These are phyloP conservation scores for Neofusicoccum umdonicola DNA, from an alignment of 2,329 filamentous ascomycete species.

Conservation along the genomic window DNA sequence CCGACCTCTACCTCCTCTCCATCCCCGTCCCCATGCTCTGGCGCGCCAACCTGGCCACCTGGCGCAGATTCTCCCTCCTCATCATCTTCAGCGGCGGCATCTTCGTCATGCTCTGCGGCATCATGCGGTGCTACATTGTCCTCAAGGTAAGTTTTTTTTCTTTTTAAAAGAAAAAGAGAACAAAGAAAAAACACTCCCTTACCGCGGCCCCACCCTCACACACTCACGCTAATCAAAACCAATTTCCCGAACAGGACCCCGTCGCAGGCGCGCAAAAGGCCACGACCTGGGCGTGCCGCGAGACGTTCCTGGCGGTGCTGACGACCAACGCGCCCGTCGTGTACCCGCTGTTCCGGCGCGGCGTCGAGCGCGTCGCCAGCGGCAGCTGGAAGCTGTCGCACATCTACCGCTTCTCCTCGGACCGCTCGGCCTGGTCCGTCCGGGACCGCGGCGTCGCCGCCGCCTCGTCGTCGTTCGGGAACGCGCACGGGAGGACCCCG, in stretches of 20 bases:
- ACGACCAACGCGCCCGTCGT: constrained; percentile 47
- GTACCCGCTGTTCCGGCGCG: constrained; percentile 14
- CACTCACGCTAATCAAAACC: too few relatives aligned
- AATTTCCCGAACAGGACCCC: constrained; percentile 26
- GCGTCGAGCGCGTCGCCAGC: background rate
- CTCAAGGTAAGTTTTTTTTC: constrained; percentile 33
- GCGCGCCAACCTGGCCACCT: constrained; percentile 46
- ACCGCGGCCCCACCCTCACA: too few relatives aligned
- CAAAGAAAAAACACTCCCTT: too few relatives aligned
- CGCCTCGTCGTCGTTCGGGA: too few relatives aligned
- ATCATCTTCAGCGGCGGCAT: constrained; percentile 56
- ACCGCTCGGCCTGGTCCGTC: too few relatives aligned
- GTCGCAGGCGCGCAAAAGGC: constrained; percentile 41
- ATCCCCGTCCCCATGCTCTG: constrained; percentile 59
- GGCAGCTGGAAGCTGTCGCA: too few relatives aligned
- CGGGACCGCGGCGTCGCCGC: too few relatives aligned
- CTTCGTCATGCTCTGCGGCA: constrained; percentile 56
- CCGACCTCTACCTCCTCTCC: constrained; percentile 57
- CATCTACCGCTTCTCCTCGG: too few relatives aligned
- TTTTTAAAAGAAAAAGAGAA: too few relatives aligned
- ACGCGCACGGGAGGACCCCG: too few relatives aligned
- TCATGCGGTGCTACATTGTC: constrained; percentile 55
- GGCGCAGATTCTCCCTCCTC: constrained; percentile 54
- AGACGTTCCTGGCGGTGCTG: constrained; percentile 47
- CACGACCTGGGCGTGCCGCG: constrained; percentile 46